These are phyloP conservation scores for Globisporangium irregulare DNA, from an alignment of 352 stramenopile species.

Conservation along the genomic window DNA sequence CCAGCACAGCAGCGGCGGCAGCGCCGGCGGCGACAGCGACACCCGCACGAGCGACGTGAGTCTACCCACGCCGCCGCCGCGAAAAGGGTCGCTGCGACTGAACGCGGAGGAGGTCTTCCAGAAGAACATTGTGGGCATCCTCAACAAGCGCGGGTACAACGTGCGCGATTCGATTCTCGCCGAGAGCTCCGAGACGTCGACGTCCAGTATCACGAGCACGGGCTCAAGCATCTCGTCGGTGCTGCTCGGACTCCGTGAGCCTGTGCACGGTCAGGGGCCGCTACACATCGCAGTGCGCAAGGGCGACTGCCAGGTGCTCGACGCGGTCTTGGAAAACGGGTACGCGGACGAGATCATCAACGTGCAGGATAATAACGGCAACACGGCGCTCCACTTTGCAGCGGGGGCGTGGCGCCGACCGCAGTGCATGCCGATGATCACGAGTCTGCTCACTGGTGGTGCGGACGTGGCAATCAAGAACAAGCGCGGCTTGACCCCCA, in stretches of 20 bases:
- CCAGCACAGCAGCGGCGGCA: constrained; percentile 2
- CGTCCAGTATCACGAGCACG: constrained; percentile 54
- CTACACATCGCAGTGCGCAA: constrained; percentile 80
- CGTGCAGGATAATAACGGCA: constrained; percentile 72
- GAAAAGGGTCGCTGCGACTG: constrained; percentile 15
- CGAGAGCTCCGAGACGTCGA: constrained; percentile 60
- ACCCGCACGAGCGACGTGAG: constrained; percentile 14
- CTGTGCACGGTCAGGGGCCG: constrained; percentile 69
- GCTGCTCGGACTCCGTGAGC: constrained; percentile 65
- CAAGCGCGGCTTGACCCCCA: constrained; percentile 60
- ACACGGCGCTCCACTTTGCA: constrained; percentile 80
- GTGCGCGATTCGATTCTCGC: constrained; percentile 55
- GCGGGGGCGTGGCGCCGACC: constrained; percentile 56
- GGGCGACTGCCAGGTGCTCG: constrained; percentile 63
- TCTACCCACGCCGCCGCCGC: constrained; percentile 8
- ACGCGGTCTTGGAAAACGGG: constrained; percentile 68
- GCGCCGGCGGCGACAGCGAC: constrained; percentile 4
- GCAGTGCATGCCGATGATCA: constrained; percentile 40
- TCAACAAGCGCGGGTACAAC: constrained; percentile 86
- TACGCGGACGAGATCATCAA: constrained; percentile 69
- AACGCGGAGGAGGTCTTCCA: constrained; percentile 64
- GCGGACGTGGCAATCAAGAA: constrained; percentile 51
- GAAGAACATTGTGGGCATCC: constrained; percentile 61
- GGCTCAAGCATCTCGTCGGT: constrained; percentile 65
- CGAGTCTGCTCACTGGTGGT: constrained; percentile 46